These are phyloP conservation scores for Phytophthora melonis DNA, from an alignment of 352 stramenopile genomes.

Conservation along the genomic window DNA sequence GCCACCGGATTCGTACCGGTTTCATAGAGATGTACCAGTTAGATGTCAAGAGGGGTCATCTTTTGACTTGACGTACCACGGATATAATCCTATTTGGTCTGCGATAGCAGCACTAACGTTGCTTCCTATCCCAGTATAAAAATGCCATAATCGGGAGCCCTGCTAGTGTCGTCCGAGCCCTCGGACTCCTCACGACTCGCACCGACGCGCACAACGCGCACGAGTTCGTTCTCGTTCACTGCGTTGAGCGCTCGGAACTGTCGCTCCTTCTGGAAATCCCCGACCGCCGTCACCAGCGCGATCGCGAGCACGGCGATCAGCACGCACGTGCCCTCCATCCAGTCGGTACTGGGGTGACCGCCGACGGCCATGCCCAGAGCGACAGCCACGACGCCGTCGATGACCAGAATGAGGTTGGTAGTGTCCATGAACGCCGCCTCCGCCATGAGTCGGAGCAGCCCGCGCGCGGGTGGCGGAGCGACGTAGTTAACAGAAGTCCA, in stretches of 20 bases:
- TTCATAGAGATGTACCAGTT: too few species aligned
- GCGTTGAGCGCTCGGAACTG: slow-evolving; percentile 87
- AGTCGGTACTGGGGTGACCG: slow-evolving; percentile 45
- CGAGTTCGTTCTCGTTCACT: slow-evolving; percentile 71
- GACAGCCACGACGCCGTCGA: slow-evolving; percentile 49
- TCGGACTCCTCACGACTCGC: slow-evolving; percentile 1
- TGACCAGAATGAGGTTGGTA: slow-evolving; percentile 53
- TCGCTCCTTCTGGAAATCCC: slow-evolving; percentile 92
- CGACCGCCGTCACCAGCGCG: slow-evolving; percentile 84
- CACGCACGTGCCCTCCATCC: slow-evolving; percentile 78
- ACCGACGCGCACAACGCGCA: slow-evolving; percentile 68
- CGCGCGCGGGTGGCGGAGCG: slow-evolving; percentile 19
- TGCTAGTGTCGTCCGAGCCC: slow-evolving; percentile 3
- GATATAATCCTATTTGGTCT: too few species aligned
- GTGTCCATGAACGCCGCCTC: slow-evolving; percentile 62
- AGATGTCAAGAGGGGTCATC: too few species aligned
- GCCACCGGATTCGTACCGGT: too few species aligned
- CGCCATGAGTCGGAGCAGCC: slow-evolving; percentile 54
- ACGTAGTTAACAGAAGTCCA: slow-evolving; percentile 58
- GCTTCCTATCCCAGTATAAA: too few species aligned
- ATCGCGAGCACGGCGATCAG: slow-evolving; percentile 91
- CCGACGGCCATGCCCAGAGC: slow-evolving; percentile 41
- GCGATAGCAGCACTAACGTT: too few species aligned
- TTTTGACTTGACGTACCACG: too few species aligned
- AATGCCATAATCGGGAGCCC: too few species aligned